Conservation (phyloP, 2,329 filamentous ascomycete genomes). For the Ceratocystis huliohia region DNA sequence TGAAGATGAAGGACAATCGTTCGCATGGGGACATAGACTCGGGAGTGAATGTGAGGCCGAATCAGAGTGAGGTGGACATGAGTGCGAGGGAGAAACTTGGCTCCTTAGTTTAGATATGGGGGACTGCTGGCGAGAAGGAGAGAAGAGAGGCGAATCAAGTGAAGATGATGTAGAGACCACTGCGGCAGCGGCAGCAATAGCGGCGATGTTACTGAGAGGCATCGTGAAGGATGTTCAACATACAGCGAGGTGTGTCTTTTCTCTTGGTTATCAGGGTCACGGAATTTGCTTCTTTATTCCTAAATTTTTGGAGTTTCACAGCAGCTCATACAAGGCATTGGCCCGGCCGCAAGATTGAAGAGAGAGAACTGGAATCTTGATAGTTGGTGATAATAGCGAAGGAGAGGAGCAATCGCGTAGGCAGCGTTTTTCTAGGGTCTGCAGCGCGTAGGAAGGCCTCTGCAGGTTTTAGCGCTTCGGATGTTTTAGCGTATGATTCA, state of each 20-base stretch:
- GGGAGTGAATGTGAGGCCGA: neutral
- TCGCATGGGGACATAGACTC: neutral
- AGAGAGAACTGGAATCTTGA: neutral
- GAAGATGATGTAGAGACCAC: neutral
- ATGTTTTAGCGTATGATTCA: no score
- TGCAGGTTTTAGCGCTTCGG: no score
- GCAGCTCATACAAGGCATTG: neutral
- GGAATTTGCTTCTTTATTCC: neutral
- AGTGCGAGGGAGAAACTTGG: neutral
- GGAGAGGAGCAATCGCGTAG: neutral
- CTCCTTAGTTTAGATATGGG: conserved; percentile 13
- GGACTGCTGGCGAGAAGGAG: neutral
- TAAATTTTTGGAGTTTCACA: neutral
- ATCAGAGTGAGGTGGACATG: neutral
- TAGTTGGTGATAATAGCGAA: neutral
- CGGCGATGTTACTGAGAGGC: conserved; percentile 1
- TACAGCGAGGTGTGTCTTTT: neutral
- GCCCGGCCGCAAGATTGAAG: neutral
- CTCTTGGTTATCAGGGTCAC: neutral
- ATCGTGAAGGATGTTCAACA: neutral
- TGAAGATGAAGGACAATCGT: neutral
- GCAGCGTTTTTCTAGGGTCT: neutral
- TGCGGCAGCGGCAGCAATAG: conserved; percentile 7
- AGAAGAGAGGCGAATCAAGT: neutral
- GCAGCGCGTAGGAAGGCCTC: neutral